Evolutionary conservation across 306 rosid genomes (phyloP).

Genomic region (Corylus americana): DNA sequence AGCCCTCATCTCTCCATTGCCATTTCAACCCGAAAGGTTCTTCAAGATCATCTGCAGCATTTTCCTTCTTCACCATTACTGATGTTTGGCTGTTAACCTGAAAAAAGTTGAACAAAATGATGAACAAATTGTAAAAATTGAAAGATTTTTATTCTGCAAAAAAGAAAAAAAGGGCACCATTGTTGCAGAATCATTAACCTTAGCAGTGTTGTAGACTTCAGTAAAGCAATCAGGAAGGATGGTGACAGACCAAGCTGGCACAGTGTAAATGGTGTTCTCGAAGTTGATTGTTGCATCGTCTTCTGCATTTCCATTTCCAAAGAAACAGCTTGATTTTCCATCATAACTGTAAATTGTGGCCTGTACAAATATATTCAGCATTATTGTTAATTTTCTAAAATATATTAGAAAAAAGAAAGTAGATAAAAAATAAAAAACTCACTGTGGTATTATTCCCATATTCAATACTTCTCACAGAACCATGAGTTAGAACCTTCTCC

Average conservation of each 20-base stretch:
- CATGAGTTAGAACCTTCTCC: constrained; percentile 26
- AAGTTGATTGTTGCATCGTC: constrained; percentile 21
- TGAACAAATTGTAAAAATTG: too few species aligned
- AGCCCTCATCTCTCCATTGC: constrained; percentile 30
- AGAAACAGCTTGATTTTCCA: constrained; percentile 33
- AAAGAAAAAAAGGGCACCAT: not conserved
- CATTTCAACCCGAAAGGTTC: constrained; percentile 16
- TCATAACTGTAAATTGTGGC: constrained; percentile 23
- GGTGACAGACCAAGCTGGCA: constrained; percentile 47
- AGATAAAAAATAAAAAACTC: not conserved
- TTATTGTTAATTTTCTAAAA: not conserved
- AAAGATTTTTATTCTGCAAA: not conserved
- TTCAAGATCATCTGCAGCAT: not conserved
- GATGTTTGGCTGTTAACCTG: constrained; percentile 38
- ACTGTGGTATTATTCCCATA: constrained; percentile 18
- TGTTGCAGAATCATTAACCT: constrained; percentile 12
- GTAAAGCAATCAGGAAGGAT: constrained; percentile 26
- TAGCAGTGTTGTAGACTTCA: constrained; percentile 47
- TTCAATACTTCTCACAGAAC: not conserved
- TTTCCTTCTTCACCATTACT: constrained; percentile 14
- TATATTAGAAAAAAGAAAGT: not conserved
- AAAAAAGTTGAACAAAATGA: too few species aligned
- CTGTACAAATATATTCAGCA: not conserved
- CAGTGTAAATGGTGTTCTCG: not conserved
- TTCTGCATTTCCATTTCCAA: constrained; percentile 24